These are phyloP conservation scores for Globisporangium cystogenes DNA, from an alignment of 352 stramenopile species.

Conservation along the genomic window DNA sequence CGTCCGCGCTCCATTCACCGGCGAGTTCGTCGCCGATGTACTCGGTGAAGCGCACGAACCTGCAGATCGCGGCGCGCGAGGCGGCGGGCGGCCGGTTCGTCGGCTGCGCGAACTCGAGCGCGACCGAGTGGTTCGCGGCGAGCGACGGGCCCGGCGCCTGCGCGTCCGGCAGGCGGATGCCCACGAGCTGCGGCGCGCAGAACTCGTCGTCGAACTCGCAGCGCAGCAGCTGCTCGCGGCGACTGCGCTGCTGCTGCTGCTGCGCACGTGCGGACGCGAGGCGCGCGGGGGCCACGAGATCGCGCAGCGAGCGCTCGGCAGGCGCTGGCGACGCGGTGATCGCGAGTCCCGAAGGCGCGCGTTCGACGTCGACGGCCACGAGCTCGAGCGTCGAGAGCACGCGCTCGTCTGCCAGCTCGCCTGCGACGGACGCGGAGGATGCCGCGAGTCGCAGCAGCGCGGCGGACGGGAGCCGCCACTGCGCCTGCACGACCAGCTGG, in stretches of 20 bases:
- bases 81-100: constrained; percentile 38
- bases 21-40: constrained; percentile 51
- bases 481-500: not conserved
- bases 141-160: constrained; percentile 16
- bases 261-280: not conserved
- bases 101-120: constrained; percentile 43
- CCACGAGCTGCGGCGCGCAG: constrained; percentile 43
- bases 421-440: not conserved
- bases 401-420: not conserved
- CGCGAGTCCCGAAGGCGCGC: not conserved
- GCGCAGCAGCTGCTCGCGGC: constrained; percentile 8
- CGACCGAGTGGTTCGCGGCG: constrained; percentile 32
- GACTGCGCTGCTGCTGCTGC: no score
- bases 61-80: constrained; percentile 29
- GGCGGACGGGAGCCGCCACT: not conserved
- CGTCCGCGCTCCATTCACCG: constrained; percentile 32
- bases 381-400: constrained; percentile 3
- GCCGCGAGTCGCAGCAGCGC: not conserved
- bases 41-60: constrained; percentile 40
- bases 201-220: constrained; percentile 53
- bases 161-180: constrained; percentile 45
- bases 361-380: not conserved
- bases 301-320: not conserved
- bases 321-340: not conserved
- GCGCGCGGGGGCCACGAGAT: not conserved